phyloP scores from a whole-genome alignment of 495 filamentous ascomycete species.

The Filosporella fistucella region DNA sequence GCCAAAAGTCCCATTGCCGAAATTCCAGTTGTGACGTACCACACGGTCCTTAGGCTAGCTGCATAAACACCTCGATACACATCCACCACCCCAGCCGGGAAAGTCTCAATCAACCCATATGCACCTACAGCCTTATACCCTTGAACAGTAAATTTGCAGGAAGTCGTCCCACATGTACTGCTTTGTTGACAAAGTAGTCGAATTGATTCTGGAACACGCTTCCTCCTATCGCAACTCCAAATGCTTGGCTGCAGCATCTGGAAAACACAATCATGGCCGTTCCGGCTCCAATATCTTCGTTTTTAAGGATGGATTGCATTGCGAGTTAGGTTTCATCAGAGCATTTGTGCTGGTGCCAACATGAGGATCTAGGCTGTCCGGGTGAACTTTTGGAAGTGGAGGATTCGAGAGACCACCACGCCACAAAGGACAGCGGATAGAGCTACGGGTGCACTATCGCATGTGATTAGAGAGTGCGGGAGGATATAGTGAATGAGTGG shows the following conservation, averaged over 20 bases:
- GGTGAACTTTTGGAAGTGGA: constrained; percentile 35
- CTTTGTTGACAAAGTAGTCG: constrained; percentile 32
- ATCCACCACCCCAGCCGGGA: constrained; percentile 37
- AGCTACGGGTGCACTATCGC: constrained; percentile 27
- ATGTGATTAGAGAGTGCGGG: neutral
- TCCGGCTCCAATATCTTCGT: constrained; percentile 47
- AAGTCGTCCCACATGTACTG: constrained; percentile 22
- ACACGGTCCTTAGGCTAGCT: constrained; percentile 51
- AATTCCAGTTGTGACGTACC: constrained; percentile 38
- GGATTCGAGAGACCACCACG: constrained; percentile 42
- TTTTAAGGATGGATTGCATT: constrained; percentile 36
- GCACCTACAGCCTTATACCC: constrained; percentile 49
- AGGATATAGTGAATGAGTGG: neutral
- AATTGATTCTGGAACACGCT: constrained; percentile 57
- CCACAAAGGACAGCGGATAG: constrained; percentile 39
- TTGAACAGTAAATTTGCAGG: constrained; percentile 26
- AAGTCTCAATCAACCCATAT: constrained; percentile 52
- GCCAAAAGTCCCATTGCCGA: neutral
- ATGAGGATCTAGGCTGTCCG: constrained; percentile 46
- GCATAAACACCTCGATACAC: constrained; percentile 36
- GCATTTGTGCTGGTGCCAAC: constrained; percentile 49
- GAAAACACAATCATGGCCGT: constrained; percentile 54
- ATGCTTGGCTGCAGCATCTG: constrained; percentile 46
- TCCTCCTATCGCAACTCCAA: constrained; percentile 48
- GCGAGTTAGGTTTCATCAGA: constrained; percentile 42